Conservation (phyloP, 805 yeast genomes). For the Ogataea minuta region DNA sequence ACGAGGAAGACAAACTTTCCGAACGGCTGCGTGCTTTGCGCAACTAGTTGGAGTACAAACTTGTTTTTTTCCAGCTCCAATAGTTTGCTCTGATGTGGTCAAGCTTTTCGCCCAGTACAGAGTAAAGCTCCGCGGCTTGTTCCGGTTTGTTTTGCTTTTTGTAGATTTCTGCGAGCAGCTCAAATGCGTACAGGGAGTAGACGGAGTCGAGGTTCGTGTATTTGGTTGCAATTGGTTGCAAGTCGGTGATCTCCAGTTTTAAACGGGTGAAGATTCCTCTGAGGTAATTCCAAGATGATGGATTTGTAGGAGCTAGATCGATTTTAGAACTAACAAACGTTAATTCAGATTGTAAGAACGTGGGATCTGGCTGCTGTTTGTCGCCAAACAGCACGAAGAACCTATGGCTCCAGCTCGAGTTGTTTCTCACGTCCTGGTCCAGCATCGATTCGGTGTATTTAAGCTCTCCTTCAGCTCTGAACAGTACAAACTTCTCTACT, state of each 20-base stretch:
- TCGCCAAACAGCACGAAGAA: conserved; percentile 49
- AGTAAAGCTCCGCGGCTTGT: conserved; percentile 45
- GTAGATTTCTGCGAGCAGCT: conserved; percentile 55
- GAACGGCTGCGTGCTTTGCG: conserved; percentile 88
- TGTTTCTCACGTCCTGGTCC: conserved; percentile 70
- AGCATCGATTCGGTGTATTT: conserved; percentile 49
- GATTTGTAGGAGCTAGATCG: conserved; percentile 68
- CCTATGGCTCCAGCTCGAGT: conserved; percentile 92
- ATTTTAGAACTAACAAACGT: conserved; percentile 51
- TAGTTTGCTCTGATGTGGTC: conserved; percentile 34
- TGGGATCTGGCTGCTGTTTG: conserved; percentile 10
- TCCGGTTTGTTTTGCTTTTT: conserved; percentile 27
- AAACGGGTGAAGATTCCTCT: conserved; percentile 48
- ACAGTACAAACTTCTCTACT: conserved; percentile 53
- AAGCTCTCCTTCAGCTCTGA: conserved; percentile 46
- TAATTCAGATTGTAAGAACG: conserved; percentile 44
- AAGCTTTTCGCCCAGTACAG: conserved; percentile 42
- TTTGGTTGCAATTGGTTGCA: conserved; percentile 45
- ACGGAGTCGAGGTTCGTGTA: conserved; percentile 36
- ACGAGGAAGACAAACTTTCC: conserved; percentile 82
- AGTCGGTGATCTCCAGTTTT: conserved; percentile 31
- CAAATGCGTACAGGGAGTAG: conserved; percentile 61
- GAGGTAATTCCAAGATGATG: conserved; percentile 83
- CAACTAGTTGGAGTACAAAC: conserved; percentile 22
- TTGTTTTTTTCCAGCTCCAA: conserved; percentile 27